These are phyloP conservation scores for Stephanocyclus meneghinianus DNA, from an alignment of 352 stramenopile species.

Conservation along the genomic window DNA sequence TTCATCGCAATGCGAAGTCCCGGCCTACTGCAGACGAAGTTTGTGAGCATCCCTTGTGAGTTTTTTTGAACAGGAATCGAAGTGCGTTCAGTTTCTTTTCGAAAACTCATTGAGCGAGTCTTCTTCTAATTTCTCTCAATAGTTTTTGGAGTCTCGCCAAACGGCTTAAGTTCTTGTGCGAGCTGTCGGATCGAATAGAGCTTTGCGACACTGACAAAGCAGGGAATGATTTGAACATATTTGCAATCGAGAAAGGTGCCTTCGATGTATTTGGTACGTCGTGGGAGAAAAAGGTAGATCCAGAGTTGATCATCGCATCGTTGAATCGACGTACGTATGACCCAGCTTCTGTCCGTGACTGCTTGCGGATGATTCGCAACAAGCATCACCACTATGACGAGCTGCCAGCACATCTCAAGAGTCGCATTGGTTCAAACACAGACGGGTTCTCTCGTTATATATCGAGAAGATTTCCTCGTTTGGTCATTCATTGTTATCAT, in stretches of 20 bases:
- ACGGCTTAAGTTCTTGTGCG: slow-evolving; percentile 83
- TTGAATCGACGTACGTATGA: slow-evolving; percentile 85
- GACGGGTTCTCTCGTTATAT: slow-evolving; percentile 81
- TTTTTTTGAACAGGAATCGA: background rate
- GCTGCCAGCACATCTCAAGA: slow-evolving; percentile 69
- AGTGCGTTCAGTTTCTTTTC: background rate
- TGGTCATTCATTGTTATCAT: slow-evolving; percentile 85
- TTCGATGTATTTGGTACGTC: slow-evolving; percentile 77
- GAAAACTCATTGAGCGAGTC: background rate
- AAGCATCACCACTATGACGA: slow-evolving; percentile 88
- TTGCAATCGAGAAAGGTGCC: slow-evolving; percentile 76
- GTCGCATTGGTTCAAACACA: slow-evolving; percentile 51
- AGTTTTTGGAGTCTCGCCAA: slow-evolving; percentile 81
- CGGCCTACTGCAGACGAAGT: slow-evolving; percentile 82
- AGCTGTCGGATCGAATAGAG: slow-evolving; percentile 86
- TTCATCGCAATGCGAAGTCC: slow-evolving; percentile 72
- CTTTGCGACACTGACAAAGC: slow-evolving; percentile 27
- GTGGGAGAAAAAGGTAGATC: slow-evolving; percentile 83
- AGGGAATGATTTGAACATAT: slow-evolving; percentile 34
- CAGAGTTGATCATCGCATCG: slow-evolving; percentile 79
- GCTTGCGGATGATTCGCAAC: slow-evolving; percentile 85
- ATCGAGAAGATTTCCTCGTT: slow-evolving; percentile 74
- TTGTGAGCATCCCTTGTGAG: slow-evolving; percentile 82
- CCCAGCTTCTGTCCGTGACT: slow-evolving; percentile 80
- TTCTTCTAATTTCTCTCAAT: background rate